These are phyloP conservation scores for Plectosphaerella cucumerina DNA, from an alignment of 2,329 filamentous ascomycete genomes.

Conservation along the genomic window DNA sequence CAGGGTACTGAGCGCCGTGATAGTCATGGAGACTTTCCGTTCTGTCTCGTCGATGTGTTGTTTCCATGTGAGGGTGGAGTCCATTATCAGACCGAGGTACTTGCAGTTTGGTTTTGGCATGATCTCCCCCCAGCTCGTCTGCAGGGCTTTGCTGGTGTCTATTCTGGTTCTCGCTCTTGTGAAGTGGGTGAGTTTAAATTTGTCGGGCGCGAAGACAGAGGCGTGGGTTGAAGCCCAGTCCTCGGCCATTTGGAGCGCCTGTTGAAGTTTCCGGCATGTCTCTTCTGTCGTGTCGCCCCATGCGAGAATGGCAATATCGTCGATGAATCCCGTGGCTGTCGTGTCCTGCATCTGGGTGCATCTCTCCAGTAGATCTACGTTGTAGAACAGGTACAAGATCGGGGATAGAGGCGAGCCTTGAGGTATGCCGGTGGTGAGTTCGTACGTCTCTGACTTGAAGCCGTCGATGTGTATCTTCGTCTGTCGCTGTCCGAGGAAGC, in stretches of 20 bases:
- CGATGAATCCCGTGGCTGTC: slow-evolving; percentile 9
- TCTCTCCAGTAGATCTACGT: slow-evolving; percentile 17
- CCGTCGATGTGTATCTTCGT: neutral
- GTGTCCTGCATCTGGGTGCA: slow-evolving; percentile 6
- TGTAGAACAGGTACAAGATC: slow-evolving; percentile 22
- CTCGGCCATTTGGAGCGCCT: slow-evolving; percentile 10
- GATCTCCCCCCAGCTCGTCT: slow-evolving; percentile 5
- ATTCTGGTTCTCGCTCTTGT: slow-evolving; percentile 7
- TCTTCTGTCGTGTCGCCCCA: slow-evolving; percentile 7
- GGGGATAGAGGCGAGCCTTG: slow-evolving; percentile 18
- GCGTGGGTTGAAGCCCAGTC: slow-evolving; percentile 14
- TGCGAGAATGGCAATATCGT: slow-evolving; percentile 10
- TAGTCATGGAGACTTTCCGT: slow-evolving; percentile 11
- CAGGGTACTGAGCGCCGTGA: slow-evolving; percentile 17
- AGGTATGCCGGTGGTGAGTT: slow-evolving; percentile 14
- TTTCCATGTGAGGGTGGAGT: slow-evolving; percentile 16
- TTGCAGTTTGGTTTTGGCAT: slow-evolving; percentile 3
- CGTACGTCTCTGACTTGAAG: neutral
- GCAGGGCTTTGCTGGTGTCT: slow-evolving; percentile 12
- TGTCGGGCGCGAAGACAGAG: slow-evolving; percentile 15
- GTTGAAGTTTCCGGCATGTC: slow-evolving; percentile 14
- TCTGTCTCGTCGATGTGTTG: slow-evolving; percentile 16
- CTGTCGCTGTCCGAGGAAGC: neutral
- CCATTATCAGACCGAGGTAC: slow-evolving; percentile 19
- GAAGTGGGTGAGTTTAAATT: slow-evolving; percentile 20